Conservation (phyloP, 1,139 yeast species). For the Saccharomycopsis hybrid region DNA sequence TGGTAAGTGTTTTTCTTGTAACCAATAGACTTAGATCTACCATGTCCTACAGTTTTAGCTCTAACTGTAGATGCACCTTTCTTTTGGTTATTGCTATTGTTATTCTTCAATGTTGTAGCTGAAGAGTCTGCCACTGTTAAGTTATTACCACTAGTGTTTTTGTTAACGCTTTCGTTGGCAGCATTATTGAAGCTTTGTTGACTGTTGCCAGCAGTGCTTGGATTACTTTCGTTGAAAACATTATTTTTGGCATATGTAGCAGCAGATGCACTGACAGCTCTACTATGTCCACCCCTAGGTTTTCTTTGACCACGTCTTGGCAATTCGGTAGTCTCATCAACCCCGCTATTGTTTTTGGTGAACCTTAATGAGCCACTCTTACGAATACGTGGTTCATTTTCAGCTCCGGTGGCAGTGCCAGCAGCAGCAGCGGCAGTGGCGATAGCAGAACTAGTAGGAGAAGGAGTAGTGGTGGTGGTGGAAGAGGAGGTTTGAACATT, state of each 20-base stretch:
- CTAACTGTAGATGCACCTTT: slow-evolving; percentile 57
- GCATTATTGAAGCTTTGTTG: neutral
- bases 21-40: slow-evolving; percentile 51
- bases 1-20: slow-evolving; percentile 20
- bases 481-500: neutral
- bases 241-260: slow-evolving; percentile 13
- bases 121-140: slow-evolving; percentile 9
- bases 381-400: slow-evolving; percentile 5
- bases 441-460: slow-evolving; percentile 2
- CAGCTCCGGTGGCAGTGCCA: neutral
- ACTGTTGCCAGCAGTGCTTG: neutral
- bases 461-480: neutral
- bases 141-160: neutral
- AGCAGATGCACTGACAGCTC: slow-evolving; percentile 22
- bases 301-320: slow-evolving; percentile 12
- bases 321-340: slow-evolving; percentile 5
- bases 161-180: neutral
- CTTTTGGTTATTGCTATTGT: slow-evolving; percentile 17
- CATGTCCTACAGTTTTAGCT: slow-evolving; percentile 83
- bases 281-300: slow-evolving; percentile 11
- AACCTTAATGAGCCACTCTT: slow-evolving; percentile 19
- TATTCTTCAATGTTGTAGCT: slow-evolving; percentile 20
- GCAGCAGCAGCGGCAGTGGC: too few relatives aligned
- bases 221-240: neutral
- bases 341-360: slow-evolving; percentile 4